Evolutionary conservation across 805 yeast genomes (phyloP), one percentile per base, ranked within the genome.

Genomic region (Isabelozyma gotoi): DNA sequence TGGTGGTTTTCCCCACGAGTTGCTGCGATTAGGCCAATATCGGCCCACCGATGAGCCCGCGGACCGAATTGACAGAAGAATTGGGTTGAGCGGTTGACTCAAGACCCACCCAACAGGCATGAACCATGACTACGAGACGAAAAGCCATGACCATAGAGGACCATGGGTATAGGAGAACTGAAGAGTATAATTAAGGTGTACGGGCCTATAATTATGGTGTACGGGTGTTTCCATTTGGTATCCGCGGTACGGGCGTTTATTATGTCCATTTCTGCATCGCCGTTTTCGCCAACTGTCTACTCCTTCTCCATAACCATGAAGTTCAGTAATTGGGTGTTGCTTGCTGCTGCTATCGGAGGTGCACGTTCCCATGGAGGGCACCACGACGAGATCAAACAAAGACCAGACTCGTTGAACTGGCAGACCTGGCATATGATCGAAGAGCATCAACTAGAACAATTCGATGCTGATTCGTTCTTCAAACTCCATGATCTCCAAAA

Each of bases 341-440:
- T 24, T 24, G 3, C 12, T 24, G 29, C 7, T 24, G 29, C 29
- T n/a, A 10, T 24, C 3, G 29, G 29, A 24, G n/a, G 29, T n/a
- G 29, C 12, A 7, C 6, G 29, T 4, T 10, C 29, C 29, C 29
- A 24, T 4, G 29, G 29, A 3, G 29, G 29, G 8, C 29, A 24
- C 7, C 29, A 24, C 7, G 29, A 24, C 10, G 29, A 24, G 29
- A 16, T 40, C 24, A 45, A 48, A 32, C 37, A 20, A 31, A 51
- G 45, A 19, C 89, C 89, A 2, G 65, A 63, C 8, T 81, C 78
- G 0, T 53, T 80, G 31, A 64, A 79, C 14, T 88, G 96, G 96
- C 88, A 85, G 55, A 77, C 78, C 52, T 85, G 91, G 87, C 98
- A 92, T 63, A 91, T 92, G 97, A 73, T 78, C 53, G 82, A 81